Base-by-base conservation (phyloP, 305 asterid species). In the Fraxinus angustifolia region DNA sequence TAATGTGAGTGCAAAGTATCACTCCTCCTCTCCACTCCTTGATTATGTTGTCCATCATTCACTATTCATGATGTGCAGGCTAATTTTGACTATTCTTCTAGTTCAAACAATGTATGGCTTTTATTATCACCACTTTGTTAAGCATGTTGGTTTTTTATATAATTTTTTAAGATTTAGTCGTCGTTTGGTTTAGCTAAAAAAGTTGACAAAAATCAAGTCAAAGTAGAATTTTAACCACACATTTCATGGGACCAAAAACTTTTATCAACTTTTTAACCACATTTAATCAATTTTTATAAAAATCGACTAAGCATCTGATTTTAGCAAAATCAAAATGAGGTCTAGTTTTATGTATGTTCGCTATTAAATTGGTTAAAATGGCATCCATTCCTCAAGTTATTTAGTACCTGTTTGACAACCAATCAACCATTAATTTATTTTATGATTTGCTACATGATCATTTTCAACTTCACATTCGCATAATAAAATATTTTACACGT, bases 1-100 rank as follows among this genome's bases (percentile, higher is more conserved):
- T 81, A 92, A 87, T 82, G 99, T 96, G 85, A 94, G 99, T 90
- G 84, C 88, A 30, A 28, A 77, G 78, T 42, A 76, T 75, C 40
- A 70, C 42, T 48, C 48, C 35, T 56, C 48, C 73, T 74, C 45
- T 74, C 21, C 26, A 36, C 56, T 75, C 73, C 81, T 38, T 74
- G 76, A 73, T 76, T 77, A 38, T 36, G 40, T 76, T 56, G 76
- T 17, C 74, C 76, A 53, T 76, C 70, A 28, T 79, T 33, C 48
- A 48, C 74, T 73, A 33, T 79, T 36, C 33, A 60, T 79, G 72
- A 82, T 30, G 56, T 50, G 60, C 75, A 50, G 23, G 16, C 21
- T 14, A 53, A 50, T 78, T 77, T 75, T 58, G n/a, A 45, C 36
- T 48, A 23, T 50, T 81, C 76, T 14, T 68, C 62, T 74, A 19